Conservation (phyloP, 179 eudicot genomes). For the Spergularia azorica region DNA sequence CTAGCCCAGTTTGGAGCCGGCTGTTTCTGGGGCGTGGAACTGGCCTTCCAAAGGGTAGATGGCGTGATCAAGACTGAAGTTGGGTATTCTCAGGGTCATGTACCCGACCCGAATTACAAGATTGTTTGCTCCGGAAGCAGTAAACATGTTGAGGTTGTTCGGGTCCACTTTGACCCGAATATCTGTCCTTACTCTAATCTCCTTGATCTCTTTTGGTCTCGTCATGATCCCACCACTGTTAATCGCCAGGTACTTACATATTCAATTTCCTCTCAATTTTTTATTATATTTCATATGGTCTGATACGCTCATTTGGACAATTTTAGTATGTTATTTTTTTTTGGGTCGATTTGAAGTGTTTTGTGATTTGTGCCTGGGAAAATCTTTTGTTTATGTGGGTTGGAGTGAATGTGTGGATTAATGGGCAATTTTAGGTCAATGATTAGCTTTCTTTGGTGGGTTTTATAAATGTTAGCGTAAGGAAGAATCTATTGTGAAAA, state of each 20-base stretch:
- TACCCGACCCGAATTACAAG: conserved; percentile 63
- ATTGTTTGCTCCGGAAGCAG: conserved; percentile 70
- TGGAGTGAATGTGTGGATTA: too few species aligned
- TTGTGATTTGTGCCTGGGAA: too few species aligned
- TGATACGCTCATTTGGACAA: too few species aligned
- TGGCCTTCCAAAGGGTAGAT: conserved; percentile 65
- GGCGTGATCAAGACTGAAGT: conserved; percentile 88
- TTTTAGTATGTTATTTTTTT: too few species aligned
- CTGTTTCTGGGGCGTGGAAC: conserved; percentile 92
- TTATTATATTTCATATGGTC: too few species aligned
- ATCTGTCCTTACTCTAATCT: conserved; percentile 61
- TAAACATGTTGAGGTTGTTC: conserved; percentile 75
- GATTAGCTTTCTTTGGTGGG: too few species aligned
- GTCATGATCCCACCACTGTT: conserved; percentile 87
- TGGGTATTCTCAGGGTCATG: conserved; percentile 85
- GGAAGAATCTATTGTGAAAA: too few species aligned
- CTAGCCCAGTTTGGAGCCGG: conserved; percentile 94
- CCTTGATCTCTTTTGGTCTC: conserved; percentile 75
- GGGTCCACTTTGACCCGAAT: conserved; percentile 83
- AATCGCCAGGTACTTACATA: conserved; percentile 72
- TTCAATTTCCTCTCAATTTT: too few species aligned
- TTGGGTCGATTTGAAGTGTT: too few species aligned
- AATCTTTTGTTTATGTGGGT: too few species aligned
- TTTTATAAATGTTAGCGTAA: too few species aligned
- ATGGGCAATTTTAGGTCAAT: too few species aligned